Percentiles rank a stretch among this genome's conserved stretches.
Conservation (phyloP, 257 asterid species). For the Solanum sejunctum region DNA sequence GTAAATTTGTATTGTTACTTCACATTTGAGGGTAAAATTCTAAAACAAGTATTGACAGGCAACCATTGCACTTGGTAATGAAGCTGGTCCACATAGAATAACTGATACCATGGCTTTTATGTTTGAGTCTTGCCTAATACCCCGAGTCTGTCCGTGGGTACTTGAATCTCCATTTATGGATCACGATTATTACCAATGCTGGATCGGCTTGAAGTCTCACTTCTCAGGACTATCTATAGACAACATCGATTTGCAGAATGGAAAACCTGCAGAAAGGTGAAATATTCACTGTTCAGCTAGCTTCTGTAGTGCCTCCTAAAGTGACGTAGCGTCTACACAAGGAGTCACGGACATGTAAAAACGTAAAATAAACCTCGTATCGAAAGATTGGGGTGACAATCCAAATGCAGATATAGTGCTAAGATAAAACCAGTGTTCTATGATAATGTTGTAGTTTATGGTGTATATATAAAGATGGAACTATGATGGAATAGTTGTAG, state of each 20-base stretch:
- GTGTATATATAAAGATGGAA: background rate
- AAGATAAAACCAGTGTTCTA: background rate
- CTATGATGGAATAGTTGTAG: background rate
- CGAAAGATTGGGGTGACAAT: background rate
- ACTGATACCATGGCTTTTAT: conserved; percentile 80
- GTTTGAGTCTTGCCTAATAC: conserved; percentile 91
- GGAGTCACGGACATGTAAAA: background rate
- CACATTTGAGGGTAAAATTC: background rate
- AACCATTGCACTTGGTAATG: conserved; percentile 60
- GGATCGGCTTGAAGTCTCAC: conserved; percentile 95
- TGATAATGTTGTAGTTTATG: background rate
- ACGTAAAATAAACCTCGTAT: background rate
- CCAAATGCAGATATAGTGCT: background rate
- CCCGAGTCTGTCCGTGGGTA: conserved; percentile 89
- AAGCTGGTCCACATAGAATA: conserved; percentile 59
- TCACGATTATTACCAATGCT: conserved; percentile 80
- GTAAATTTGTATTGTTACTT: background rate
- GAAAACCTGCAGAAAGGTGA: background rate
- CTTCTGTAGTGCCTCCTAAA: background rate
- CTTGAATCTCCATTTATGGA: conserved; percentile 74
- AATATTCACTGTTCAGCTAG: background rate
- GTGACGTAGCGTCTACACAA: background rate
- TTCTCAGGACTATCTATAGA: conserved; percentile 24
- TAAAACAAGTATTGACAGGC: conserved; percentile 25
- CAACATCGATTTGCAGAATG: conserved; percentile 11